A percentile compares a stretch with the other conserved stretches of the same genome.
These are phyloP conservation scores for Ligustrum vulgare DNA, from an alignment of 257 asterid genomes.

Conservation along the genomic window DNA sequence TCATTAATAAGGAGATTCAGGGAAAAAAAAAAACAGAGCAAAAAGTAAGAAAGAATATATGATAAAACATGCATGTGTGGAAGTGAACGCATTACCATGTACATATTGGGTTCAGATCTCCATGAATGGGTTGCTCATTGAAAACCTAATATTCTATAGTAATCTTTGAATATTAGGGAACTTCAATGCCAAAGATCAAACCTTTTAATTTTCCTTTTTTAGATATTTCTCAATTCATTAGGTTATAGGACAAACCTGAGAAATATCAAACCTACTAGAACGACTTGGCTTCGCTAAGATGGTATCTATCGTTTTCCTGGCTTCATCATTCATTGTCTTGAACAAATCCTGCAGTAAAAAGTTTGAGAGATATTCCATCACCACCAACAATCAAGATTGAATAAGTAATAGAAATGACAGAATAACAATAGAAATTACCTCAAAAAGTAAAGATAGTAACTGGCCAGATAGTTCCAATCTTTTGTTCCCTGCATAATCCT, in stretches of 20 bases:
- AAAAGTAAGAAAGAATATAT: background rate
- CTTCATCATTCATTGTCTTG: conserved; percentile 84
- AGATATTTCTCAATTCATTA: conserved; percentile 12
- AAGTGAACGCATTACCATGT: conserved; percentile 6
- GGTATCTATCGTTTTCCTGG: conserved; percentile 37
- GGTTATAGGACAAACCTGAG: conserved; percentile 48
- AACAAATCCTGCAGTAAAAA: conserved; percentile 68
- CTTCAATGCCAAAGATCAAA: conserved; percentile 5
- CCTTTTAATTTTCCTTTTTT: background rate
- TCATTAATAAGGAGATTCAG: too few relatives aligned
- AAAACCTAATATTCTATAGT: background rate
- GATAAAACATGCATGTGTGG: background rate
- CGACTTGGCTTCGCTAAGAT: conserved; percentile 43
- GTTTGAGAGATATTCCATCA: conserved; percentile 11
- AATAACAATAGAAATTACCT: conserved; percentile 47
- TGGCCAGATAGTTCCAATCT: conserved; percentile 96
- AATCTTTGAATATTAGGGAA: background rate
- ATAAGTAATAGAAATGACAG: conserved; percentile 10
- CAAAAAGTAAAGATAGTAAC: conserved; percentile 79
- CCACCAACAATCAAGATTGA: conserved; percentile 8
- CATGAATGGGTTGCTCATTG: background rate
- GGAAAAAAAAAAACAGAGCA: background rate
- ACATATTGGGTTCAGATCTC: background rate
- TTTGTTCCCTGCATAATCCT: conserved; percentile 98
- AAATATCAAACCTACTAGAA: conserved; percentile 57